These are phyloP conservation scores for Diaporthe citrichinensis DNA, from an alignment of 2,329 filamentous ascomycete species.

Conservation along the genomic window DNA sequence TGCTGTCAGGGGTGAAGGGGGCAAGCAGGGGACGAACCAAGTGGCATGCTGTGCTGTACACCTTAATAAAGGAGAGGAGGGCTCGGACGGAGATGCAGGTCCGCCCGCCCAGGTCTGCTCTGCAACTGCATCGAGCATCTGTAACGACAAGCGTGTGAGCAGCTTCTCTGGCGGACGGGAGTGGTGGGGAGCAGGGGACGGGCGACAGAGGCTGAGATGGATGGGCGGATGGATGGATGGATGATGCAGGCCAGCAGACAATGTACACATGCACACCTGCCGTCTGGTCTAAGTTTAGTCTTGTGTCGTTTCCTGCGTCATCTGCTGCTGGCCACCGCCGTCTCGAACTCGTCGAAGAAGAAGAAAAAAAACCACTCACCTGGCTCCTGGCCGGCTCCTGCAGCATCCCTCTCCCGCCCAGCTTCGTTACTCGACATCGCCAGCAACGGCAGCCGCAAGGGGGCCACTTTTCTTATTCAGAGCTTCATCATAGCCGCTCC, in stretches of 20 bases:
- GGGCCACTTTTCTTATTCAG: slow-evolving; percentile 37
- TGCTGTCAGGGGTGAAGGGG: background rate
- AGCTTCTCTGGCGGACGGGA: slow-evolving; percentile 16
- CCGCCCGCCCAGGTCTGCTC: background rate
- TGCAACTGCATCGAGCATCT: slow-evolving; percentile 21
- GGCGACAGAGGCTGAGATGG: background rate
- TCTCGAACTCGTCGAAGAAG: background rate
- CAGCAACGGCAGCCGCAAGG: slow-evolving; percentile 10
- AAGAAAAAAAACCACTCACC: background rate
- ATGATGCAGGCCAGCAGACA: background rate
- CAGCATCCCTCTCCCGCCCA: slow-evolving; percentile 2
- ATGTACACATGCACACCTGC: background rate
- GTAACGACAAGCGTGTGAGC: slow-evolving; percentile 37
- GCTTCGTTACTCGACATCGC: slow-evolving; percentile 8
- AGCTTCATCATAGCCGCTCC: slow-evolving; percentile 24
- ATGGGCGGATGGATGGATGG: background rate
- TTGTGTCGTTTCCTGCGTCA: slow-evolving; percentile 24
- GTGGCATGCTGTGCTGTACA: background rate
- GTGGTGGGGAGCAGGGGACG: background rate
- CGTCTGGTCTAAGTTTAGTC: slow-evolving; percentile 27
- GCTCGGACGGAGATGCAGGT: slow-evolving; percentile 18
- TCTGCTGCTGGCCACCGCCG: slow-evolving; percentile 14
- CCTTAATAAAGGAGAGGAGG: background rate
- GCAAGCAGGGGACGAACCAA: slow-evolving; percentile 1
- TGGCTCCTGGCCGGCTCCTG: slow-evolving; percentile 13